These are phyloP conservation scores for Xanthoparmelia taractica DNA, from an alignment of 495 filamentous ascomycete genomes.

Conservation along the genomic window DNA sequence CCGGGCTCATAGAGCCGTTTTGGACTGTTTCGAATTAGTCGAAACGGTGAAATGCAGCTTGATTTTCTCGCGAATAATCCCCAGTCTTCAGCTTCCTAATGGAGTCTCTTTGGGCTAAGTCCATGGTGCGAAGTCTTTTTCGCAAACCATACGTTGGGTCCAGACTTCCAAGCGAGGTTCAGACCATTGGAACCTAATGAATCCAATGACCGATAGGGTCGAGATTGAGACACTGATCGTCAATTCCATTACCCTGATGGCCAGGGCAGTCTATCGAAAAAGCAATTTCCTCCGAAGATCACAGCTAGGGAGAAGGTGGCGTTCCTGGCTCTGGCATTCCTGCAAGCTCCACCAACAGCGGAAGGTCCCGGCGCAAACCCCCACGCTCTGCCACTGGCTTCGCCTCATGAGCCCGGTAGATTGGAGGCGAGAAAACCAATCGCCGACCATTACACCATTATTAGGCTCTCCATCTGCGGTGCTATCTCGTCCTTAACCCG, in stretches of 20 bases:
- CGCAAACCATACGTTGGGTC: neutral
- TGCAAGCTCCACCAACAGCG: conserved; percentile 6
- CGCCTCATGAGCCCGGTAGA: conserved; percentile 13
- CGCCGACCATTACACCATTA: too few species aligned
- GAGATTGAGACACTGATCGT: neutral
- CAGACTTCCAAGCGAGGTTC: neutral
- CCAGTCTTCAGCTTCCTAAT: neutral
- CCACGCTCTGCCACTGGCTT: conserved; percentile 9
- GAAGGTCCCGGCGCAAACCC: conserved; percentile 15
- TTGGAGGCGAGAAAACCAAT: conserved; percentile 12
- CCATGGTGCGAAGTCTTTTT: neutral
- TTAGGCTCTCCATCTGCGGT: conserved; percentile 5
- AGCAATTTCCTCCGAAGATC: conserved; percentile 10
- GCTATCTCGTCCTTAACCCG: neutral
- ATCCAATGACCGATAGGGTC: neutral
- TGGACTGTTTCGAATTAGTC: neutral
- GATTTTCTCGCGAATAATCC: neutral
- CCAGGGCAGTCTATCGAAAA: neutral
- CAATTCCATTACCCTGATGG: neutral
- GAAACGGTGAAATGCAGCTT: neutral
- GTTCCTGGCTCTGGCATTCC: neutral
- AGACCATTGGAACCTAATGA: neutral
- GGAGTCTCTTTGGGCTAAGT: neutral
- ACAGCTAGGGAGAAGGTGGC: conserved; percentile 8
- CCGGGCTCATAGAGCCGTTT: neutral